A percentile compares a stretch with the other conserved stretches of the same genome.
Evolutionary conservation across 73 alveolate genomes (phyloP).

Genomic region (Paramecium octaurelia): DNA sequence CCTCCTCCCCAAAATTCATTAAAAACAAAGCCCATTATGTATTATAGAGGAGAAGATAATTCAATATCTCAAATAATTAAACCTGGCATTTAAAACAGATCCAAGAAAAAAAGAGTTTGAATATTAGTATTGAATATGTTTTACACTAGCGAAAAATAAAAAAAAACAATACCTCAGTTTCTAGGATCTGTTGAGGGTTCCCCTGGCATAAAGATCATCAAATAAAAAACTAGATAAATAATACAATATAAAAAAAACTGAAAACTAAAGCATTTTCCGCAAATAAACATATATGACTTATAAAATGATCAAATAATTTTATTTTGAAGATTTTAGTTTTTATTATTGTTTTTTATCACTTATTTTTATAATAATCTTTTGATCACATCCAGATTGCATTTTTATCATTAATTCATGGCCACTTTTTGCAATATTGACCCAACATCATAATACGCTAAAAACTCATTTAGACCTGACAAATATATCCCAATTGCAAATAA

Average conservation of each 20-base stretch:
- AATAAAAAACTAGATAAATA: not conserved
- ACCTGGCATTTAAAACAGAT: slow-evolving; percentile 2
- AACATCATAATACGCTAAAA: too few species aligned
- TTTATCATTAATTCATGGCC: not conserved
- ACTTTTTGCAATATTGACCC: too few species aligned
- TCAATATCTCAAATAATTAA: not conserved
- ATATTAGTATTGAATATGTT: not conserved
- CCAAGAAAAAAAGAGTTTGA: slow-evolving; percentile 32
- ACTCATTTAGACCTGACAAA: not conserved
- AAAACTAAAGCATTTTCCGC: not conserved
- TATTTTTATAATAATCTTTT: not conserved
- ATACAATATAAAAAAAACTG: not conserved
- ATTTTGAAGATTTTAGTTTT: not conserved
- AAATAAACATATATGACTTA: not conserved
- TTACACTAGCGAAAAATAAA: slow-evolving; percentile 9
- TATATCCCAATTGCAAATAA: not conserved
- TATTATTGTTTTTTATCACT: not conserved
- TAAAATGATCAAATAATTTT: not conserved
- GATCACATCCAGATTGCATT: not conserved
- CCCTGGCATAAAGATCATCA: not conserved
- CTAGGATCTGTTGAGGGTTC: slow-evolving; percentile 27
- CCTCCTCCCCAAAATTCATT: slow-evolving; percentile 9
- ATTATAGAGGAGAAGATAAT: not conserved
- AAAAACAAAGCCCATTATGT: not conserved
- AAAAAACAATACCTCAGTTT: slow-evolving; percentile 2